A percentile compares a stretch with the other conserved stretches of the same genome.
phyloP scores from a whole-genome alignment of 805 yeast species.

The Metschnikowia anglica region DNA sequence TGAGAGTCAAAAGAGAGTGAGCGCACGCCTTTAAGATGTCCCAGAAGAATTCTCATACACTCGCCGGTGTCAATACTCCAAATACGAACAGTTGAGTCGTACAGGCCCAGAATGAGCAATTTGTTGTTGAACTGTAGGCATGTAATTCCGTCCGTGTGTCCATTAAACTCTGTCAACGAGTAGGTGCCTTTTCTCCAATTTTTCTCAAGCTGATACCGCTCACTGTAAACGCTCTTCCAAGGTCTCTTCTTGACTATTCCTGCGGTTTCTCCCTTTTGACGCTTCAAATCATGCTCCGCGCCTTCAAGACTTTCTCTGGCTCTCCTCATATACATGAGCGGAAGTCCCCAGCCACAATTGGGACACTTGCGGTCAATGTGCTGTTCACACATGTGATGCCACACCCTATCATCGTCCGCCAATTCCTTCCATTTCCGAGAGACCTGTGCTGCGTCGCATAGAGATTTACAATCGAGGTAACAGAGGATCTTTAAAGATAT shows the following conservation, averaged over 20 bases:
- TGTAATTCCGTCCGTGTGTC: slow-evolving; percentile 87
- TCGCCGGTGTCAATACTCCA: slow-evolving; percentile 88
- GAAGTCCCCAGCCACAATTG: slow-evolving; percentile 98
- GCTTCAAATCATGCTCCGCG: slow-evolving; percentile 10
- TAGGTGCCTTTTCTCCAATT: slow-evolving; percentile 91
- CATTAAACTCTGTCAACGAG: slow-evolving; percentile 61
- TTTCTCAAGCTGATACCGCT: slow-evolving; percentile 84
- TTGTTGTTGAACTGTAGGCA: slow-evolving; percentile 79
- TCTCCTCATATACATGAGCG: slow-evolving; percentile 84
- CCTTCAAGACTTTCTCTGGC: slow-evolving; percentile 47
- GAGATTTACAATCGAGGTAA: slow-evolving; percentile 88
- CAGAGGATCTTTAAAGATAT: slow-evolving; percentile 80
- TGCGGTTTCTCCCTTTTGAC: slow-evolving; percentile 11
- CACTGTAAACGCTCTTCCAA: slow-evolving; percentile 94
- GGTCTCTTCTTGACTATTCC: slow-evolving; percentile 54
- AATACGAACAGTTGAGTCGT: slow-evolving; percentile 85
- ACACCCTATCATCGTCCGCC: slow-evolving; percentile 95
- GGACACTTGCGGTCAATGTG: slow-evolving; percentile 97
- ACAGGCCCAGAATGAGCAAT: slow-evolving; percentile 84
- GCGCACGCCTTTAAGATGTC: slow-evolving; percentile 88
- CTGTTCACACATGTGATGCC: slow-evolving; percentile 98
- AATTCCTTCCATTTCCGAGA: slow-evolving; percentile 80
- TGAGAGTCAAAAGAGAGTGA: slow-evolving; percentile 83
- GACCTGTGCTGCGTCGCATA: slow-evolving; percentile 92
- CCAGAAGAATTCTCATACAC: slow-evolving; percentile 70